Conservation (phyloP, 225 moss, liverwort and hornwort genomes). For the Pseudisothecium myosuroides region DNA sequence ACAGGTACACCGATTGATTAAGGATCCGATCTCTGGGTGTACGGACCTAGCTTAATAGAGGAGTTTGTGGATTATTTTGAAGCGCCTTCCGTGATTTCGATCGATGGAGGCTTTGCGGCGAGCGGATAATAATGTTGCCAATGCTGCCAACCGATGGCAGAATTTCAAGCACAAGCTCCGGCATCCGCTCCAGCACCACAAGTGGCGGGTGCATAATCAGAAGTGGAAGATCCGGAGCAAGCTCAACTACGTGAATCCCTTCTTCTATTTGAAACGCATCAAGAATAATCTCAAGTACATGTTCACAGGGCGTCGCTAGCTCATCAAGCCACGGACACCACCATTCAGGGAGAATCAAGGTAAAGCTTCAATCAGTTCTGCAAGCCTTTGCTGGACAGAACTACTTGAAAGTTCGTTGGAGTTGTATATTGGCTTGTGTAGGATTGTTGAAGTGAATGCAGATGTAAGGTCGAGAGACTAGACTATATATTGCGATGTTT, state of each 20-base stretch:
- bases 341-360: no score
- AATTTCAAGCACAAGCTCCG: conserved; percentile 25
- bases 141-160: conserved; percentile 40
- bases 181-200: conserved; percentile 43
- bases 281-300: conserved; percentile 42
- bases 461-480: neutral
- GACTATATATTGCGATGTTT: neutral
- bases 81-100: neutral
- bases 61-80: neutral
- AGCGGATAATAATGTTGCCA: conserved; percentile 44
- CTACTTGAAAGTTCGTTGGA: neutral
- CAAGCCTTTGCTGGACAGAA: neutral
- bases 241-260: conserved; percentile 48
- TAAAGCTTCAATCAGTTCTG: neutral
- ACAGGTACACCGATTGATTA: neutral
- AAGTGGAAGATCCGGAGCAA: conserved; percentile 26
- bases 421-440: neutral
- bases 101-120: conserved; percentile 44
- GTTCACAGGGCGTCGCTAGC: conserved; percentile 16
- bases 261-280: conserved; percentile 52
- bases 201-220: conserved; percentile 16
- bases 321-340: neutral
- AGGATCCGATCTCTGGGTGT: neutral
- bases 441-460: neutral
- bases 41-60: neutral